phyloP scores from a whole-genome alignment of 345 rosid species.

The Acer saccharum region DNA sequence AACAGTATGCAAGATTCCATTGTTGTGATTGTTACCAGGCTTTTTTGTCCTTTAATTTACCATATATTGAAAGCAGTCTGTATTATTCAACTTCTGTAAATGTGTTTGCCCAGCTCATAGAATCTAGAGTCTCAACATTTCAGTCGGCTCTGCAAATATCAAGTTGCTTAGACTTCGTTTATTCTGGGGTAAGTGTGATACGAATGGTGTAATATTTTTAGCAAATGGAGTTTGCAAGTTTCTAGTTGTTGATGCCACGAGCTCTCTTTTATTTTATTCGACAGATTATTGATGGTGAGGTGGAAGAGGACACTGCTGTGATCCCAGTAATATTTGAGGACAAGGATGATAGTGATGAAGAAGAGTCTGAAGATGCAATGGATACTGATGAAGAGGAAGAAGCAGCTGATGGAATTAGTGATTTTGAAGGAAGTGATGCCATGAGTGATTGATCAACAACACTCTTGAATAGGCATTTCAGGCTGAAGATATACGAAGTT shows the following conservation, averaged over 20 bases:
- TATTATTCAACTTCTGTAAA: background rate
- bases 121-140: constrained; percentile 75
- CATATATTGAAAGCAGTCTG: background rate
- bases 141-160: constrained; percentile 73
- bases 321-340: constrained; percentile 67
- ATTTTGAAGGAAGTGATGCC: constrained; percentile 51
- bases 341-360: constrained; percentile 73
- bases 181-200: constrained; percentile 43
- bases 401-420: constrained; percentile 31
- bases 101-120: constrained; percentile 58
- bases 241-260: background rate
- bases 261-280: background rate
- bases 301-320: constrained; percentile 41
- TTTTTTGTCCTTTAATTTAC: background rate
- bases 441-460: constrained; percentile 49
- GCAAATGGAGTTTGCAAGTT: background rate
- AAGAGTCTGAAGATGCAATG: constrained; percentile 62
- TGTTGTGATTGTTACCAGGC: background rate
- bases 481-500: background rate
- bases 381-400: constrained; percentile 45
- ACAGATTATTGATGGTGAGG: constrained; percentile 58
- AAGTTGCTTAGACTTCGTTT: constrained; percentile 58
- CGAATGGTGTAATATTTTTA: background rate
- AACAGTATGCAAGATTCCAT: background rate
- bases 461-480: too few relatives aligned